Base-by-base conservation (phyloP, 257 asterid species). In the Capsicum baccatum region DNA sequence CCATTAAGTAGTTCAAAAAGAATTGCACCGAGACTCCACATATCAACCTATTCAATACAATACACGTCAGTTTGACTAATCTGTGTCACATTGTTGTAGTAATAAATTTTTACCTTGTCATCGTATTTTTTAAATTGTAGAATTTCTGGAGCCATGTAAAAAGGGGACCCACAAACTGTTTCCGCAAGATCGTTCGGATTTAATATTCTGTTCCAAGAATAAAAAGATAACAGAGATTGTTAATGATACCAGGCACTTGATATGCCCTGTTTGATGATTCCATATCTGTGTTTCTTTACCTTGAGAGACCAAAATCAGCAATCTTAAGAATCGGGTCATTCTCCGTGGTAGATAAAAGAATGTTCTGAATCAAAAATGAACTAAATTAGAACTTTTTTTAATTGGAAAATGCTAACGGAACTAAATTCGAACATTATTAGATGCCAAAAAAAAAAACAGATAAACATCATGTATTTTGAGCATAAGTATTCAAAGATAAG, bases 101-200 rank as follows among this genome's bases (percentile, higher is more conserved):
- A 14, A 21, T 4, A 52, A 76, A 17, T 71, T 60, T 70, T 74
- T 35, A 92, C 92, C 93, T 90, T 92, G 17, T 81, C 86, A 80
- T 90, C 85, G 70, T 90, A 90, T 80, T 80, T 90, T 86, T 87
- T 91, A 71, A 91, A 91, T 84, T 89, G 90, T 52, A 91, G 88
- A 83, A 91, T 84, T 87, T 91, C 93, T 44, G 93, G 93, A 87
- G 93, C 92, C 93, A 91, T 91, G 90, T 90, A 90, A 58, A 89
- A 84, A 66, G 90, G 90, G 48, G 94, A 86, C 8, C 94, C 92
- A 81, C 94, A 90, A 47, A 89, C 92, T 19, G 86, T 90, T 80
- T 87, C 85, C 3, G 90, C 91, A 83, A 78, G 85, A 79, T 86
- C 89, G 67, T 85, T 80, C 0, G 90, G 93, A 60, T 80, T 87